Evolutionary conservation across 768 basidiomycete species (phyloP), one percentile per base, ranked within the genome.

Genomic region (Boletus subparvulus): DNA sequence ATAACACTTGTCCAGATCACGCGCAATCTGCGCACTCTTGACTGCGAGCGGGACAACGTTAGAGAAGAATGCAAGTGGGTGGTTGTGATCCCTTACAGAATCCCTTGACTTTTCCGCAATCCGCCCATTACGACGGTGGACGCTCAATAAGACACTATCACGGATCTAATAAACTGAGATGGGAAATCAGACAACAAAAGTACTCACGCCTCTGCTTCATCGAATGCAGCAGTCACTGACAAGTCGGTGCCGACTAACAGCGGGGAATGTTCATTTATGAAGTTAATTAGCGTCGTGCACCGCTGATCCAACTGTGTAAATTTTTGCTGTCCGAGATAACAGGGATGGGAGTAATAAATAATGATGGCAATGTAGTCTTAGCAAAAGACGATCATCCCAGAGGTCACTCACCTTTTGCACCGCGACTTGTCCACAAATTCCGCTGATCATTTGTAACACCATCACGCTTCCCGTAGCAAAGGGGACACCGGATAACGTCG

Each of bases 201-300:
- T 6, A 65, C 79, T 58, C 65, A 83, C 82, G 63, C 69, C 57
- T 73, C 71, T 30, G 78, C 71, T 54, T 82, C 75, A 51, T 83
- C 80, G 24, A 74, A 71, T 13, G 73, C 65, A 40, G 69, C 68
- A 45, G n/a, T n/a, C n/a, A n/a, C n/a, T n/a, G 67, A 70, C 17
- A 78, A 65, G 19, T 77, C 79, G 30, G 75, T 73, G 24, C 81
- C 77, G 41, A 71, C 72, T 45, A 80, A 58, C 35, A 68, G 64
- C 39, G 69, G 57, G 4, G 72, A 65, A 16, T 80, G 74, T 17
- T 82, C 80, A 17, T 69, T 65, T 41, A 83, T 65, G 17, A 73
- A 63, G 51, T 60, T 71, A 45, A 79, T 61, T 28, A 83, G 63
- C 26, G 67, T 64, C 12, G 68, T 65, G 56, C 82, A 83, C 61